Evolutionary conservation across 257 asterid species (phyloP).

Genomic region (Solanum paucissectum): DNA sequence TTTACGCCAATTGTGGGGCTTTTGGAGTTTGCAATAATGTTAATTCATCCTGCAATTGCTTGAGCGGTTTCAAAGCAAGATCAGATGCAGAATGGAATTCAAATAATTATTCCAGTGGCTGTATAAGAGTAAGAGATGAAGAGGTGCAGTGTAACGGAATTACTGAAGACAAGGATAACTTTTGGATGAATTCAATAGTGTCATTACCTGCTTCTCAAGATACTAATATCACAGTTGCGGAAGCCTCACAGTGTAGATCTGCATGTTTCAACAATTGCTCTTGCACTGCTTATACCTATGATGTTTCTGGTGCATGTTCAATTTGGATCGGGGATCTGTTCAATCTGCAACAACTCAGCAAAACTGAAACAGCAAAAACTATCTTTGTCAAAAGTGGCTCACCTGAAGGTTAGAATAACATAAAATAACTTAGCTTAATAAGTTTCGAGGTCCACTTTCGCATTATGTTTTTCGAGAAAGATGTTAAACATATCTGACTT

Average conservation of each 20-base stretch:
- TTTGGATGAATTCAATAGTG: background rate
- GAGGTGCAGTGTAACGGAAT: background rate
- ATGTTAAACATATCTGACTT: background rate
- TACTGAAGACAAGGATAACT: background rate
- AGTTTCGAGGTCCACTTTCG: background rate
- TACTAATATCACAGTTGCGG: background rate
- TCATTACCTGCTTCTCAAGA: background rate
- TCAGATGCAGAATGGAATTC: constrained; percentile 15
- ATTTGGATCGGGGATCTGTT: background rate
- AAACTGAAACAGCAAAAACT: background rate
- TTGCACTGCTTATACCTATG: too few relatives aligned
- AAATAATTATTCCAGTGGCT: constrained; percentile 29
- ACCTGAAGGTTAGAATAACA: background rate
- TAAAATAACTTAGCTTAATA: background rate
- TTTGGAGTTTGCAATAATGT: constrained; percentile 16
- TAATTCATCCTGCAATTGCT: constrained; percentile 24
- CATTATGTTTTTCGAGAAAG: background rate
- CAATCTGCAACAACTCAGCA: background rate
- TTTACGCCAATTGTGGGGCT: constrained; percentile 32
- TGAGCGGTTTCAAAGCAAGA: constrained; percentile 10
- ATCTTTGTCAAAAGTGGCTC: background rate
- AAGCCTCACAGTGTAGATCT: background rate
- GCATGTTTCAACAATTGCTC: too few relatives aligned
- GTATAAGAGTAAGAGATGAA: constrained; percentile 10
- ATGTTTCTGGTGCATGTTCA: background rate